Conservation (phyloP, 352 stramenopile genomes). For the Thalassiosira ordinaria region DNA sequence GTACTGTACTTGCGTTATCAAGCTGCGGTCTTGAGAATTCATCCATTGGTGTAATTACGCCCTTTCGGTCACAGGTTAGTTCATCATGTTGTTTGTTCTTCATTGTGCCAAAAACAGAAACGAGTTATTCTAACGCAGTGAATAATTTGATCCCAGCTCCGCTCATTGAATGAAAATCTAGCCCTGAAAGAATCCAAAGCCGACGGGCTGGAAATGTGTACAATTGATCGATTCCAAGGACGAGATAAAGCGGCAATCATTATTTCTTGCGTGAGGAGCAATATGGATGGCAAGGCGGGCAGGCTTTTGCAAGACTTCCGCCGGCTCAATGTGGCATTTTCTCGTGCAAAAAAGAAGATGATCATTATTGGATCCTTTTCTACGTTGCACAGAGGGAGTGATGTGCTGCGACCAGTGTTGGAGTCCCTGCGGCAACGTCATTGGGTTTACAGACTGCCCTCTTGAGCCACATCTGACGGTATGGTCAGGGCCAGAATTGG, state of each 20-base stretch:
- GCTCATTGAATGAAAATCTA: slow-evolving; percentile 62
- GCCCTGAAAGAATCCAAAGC: slow-evolving; percentile 53
- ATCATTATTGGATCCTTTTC: slow-evolving; percentile 86
- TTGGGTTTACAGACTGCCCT: slow-evolving; percentile 36
- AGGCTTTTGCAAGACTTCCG: slow-evolving; percentile 86
- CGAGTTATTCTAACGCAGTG: no score
- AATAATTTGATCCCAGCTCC: slow-evolving; percentile 68
- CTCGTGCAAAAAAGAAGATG: slow-evolving; percentile 87
- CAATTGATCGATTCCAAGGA: slow-evolving; percentile 88
- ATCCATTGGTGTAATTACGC: slow-evolving; percentile 90
- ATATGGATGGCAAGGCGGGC: slow-evolving; percentile 78
- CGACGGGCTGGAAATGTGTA: slow-evolving; percentile 83
- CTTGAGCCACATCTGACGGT: no score
- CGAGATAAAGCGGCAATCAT: slow-evolving; percentile 87
- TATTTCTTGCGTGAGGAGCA: slow-evolving; percentile 87
- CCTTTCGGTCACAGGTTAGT: slow-evolving; percentile 92
- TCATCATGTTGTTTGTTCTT: slow-evolving; percentile 3
- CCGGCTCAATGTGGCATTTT: slow-evolving; percentile 89
- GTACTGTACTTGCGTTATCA: slow-evolving; percentile 59
- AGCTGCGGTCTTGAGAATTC: slow-evolving; percentile 54
- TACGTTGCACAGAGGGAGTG: slow-evolving; percentile 72
- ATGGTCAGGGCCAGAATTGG: no score
- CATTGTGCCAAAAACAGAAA: no score
- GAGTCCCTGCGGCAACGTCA: slow-evolving; percentile 36
- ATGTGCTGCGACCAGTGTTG: slow-evolving; percentile 70